Conservation (phyloP, 768 basidiomycete genomes). For the Lactarius sanguifluus region DNA sequence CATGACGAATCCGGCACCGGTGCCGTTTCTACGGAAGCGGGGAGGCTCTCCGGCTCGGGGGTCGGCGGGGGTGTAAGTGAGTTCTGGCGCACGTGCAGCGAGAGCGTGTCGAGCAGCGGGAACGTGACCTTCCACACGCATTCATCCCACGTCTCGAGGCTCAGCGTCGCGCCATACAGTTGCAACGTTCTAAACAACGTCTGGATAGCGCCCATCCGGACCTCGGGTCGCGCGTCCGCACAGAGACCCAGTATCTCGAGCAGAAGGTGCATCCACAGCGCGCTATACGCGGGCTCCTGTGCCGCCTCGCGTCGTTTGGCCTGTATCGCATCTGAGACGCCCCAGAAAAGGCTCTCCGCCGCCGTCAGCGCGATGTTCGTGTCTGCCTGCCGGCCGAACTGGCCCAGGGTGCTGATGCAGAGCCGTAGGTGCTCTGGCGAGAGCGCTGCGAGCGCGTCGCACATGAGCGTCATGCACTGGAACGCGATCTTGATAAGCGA, state of each 20-base stretch:
- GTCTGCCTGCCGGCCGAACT: conserved; percentile 89
- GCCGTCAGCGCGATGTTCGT: conserved; percentile 96
- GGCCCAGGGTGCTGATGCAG: conserved; percentile 87
- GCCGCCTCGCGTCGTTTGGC: conserved; percentile 67
- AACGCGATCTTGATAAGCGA: conserved; percentile 89
- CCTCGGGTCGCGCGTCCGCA: conserved; percentile 80
- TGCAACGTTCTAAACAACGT: conserved; percentile 93
- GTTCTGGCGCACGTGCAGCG: conserved; percentile 49
- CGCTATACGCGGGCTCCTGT: conserved; percentile 70
- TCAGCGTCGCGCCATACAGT: conserved; percentile 86
- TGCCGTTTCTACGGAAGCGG: not conserved
- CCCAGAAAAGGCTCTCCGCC: conserved; percentile 91
- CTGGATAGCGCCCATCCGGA: conserved; percentile 91
- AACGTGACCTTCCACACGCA: conserved; percentile 92
- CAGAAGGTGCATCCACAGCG: conserved; percentile 92
- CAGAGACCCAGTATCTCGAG: conserved; percentile 81
- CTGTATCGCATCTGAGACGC: conserved; percentile 93
- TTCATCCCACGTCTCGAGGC: conserved; percentile 80
- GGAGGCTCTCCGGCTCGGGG: conserved; percentile 21
- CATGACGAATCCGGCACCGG: conserved; percentile 50
- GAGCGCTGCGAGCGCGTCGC: conserved; percentile 85
- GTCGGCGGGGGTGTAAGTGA: conserved; percentile 21
- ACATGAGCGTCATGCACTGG: conserved; percentile 90
- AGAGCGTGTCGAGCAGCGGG: conserved; percentile 75
- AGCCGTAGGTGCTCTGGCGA: conserved; percentile 78